Evolutionary conservation across 2,329 filamentous ascomycete genomes (phyloP), one percentile per base, ranked within the genome.

Genomic region (Plectosphaerella plurivora): DNA sequence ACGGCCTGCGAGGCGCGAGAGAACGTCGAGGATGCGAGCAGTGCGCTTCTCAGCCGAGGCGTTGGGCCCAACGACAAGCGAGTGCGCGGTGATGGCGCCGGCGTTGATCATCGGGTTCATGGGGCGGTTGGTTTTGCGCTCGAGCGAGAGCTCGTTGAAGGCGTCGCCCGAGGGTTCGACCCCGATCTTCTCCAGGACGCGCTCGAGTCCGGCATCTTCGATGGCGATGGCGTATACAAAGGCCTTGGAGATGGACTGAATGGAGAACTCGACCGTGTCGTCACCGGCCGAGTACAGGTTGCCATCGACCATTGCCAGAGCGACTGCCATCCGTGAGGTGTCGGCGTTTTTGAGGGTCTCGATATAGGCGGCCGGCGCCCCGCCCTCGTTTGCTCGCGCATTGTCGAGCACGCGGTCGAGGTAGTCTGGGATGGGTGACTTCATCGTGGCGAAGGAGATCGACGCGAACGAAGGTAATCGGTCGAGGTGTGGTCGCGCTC

Each of bases 181-280:
- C 47, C 68, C 69, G 16, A 72, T 71, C 53, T 69, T 72, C 51
- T 67, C 61, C 44, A 72, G 50, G 0, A 72, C 69, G n/a, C 54
- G 55, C 0, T 60, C 54, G 16, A 72, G 52, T 0, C 69, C 69
- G 1, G 62, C 59, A 48, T 72, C 69, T 47, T 70, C 67, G 36
- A 72, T 72, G 10, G 69, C 69, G 4, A 72, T 54, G 2, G 69
- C 68, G 53, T 72, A 72, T 25, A 71, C 68, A 49, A 72, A 72
- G 1, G 68, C 62, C 45, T 72, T 72, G 12, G 69, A 69, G 49
- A 72, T 72, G 57, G 68, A 72, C 51, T 72, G 68, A 35, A 72
- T 72, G 2, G 69, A 72, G 51, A 72, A 72, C 51, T 72, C 69
- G 45, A 70, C 54, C 10, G 60, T 51, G 46, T 72, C 69, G 54